Conservation (phyloP, 2,329 filamentous ascomycete species). For the Talaromyces pinophilus region DNA sequence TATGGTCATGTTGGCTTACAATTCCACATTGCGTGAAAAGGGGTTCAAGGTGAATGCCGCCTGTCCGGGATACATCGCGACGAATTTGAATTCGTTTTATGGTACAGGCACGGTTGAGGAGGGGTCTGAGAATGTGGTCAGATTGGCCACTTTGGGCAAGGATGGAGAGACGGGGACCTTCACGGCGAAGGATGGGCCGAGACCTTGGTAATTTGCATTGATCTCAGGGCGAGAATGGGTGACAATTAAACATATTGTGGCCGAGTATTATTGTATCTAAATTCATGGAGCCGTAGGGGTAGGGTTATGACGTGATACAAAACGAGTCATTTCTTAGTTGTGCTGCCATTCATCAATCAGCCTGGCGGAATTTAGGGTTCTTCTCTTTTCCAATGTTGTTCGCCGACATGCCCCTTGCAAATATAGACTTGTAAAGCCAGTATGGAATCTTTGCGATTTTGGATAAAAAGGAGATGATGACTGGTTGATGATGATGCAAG, state of each 20-base stretch:
- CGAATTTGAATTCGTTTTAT: slow-evolving; percentile 23
- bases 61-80: slow-evolving; percentile 30
- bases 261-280: background rate
- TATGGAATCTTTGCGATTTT: too few species aligned
- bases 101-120: slow-evolving; percentile 15
- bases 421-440: too few species aligned
- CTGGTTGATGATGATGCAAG: too few species aligned
- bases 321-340: too few species aligned
- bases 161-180: slow-evolving; percentile 27
- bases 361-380: too few species aligned
- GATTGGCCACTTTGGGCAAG: slow-evolving; percentile 26
- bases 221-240: background rate
- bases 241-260: background rate
- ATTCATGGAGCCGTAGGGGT: background rate
- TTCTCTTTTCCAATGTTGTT: too few species aligned
- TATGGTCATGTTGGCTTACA: slow-evolving; percentile 48
- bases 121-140: slow-evolving; percentile 27
- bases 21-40: slow-evolving; percentile 40
- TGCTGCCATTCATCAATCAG: too few species aligned
- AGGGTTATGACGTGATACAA: background rate
- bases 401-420: too few species aligned
- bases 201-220: slow-evolving; percentile 25
- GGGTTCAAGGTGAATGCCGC: slow-evolving; percentile 32
- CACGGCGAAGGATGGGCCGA: slow-evolving; percentile 27
- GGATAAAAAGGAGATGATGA: too few species aligned